These are phyloP conservation scores for Amorphotheca resinae DNA, from an alignment of 495 filamentous ascomycete species.

Conservation along the genomic window DNA sequence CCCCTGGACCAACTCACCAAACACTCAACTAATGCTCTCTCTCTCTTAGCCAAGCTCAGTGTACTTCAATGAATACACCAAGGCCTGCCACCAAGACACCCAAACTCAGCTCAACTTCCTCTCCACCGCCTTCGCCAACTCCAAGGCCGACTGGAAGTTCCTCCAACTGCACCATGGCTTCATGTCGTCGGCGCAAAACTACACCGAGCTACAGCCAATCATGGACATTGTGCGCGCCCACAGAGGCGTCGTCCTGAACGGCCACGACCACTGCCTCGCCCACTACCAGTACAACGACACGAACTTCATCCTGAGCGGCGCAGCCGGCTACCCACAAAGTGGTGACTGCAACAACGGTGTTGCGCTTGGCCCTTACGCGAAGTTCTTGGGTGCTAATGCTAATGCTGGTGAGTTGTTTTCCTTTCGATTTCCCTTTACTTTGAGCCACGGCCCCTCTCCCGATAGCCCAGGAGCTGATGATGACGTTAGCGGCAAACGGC, in stretches of 20 bases:
- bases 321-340: slow-evolving; percentile 4
- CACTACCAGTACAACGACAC: slow-evolving; percentile 3
- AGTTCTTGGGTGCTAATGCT: slow-evolving; percentile 2
- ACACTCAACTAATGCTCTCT: too few relatives aligned
- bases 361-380: slow-evolving; percentile 1
- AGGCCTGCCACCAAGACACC: background rate
- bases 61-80: slow-evolving; percentile 1
- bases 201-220: slow-evolving; percentile 1
- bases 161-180: slow-evolving; percentile 3
- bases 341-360: slow-evolving; percentile 6
- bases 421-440: too few relatives aligned
- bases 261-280: slow-evolving; percentile 4
- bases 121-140: slow-evolving; percentile 1
- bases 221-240: background rate
- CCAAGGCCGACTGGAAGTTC: slow-evolving; percentile 5
- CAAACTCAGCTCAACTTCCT: slow-evolving; percentile 2
- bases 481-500: slow-evolving; percentile 1
- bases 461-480: background rate
- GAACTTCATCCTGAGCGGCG: slow-evolving; percentile 6
- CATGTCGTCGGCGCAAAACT: background rate
- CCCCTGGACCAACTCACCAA: background rate
- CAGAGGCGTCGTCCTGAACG: slow-evolving; percentile 3
- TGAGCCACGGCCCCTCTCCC: too few relatives aligned
- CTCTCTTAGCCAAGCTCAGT: too few relatives aligned
- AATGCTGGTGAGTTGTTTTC: background rate